A percentile compares a stretch with the other conserved stretches of the same genome.
phyloP scores from a whole-genome alignment of 2,329 filamentous ascomycete genomes.

The Graphilbum ipis-grandicollis region DNA sequence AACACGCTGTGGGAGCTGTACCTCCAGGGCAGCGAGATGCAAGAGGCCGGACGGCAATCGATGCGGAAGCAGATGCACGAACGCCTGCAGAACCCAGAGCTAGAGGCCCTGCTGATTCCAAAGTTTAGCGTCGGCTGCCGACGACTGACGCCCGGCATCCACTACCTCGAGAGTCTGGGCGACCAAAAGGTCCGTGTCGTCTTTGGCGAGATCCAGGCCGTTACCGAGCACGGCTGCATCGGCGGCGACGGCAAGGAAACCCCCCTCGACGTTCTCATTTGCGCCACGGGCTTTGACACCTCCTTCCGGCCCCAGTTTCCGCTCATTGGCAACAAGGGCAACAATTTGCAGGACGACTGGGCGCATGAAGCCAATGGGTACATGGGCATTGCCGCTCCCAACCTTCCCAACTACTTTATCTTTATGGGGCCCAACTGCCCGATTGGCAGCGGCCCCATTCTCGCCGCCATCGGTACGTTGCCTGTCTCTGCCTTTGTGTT shows the following conservation, averaged over 20 bases:
- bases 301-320: constrained; percentile 16
- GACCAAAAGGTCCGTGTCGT: constrained; percentile 25
- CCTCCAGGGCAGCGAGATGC: background rate
- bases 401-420: constrained; percentile 2
- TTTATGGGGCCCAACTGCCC: background rate
- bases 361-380: constrained; percentile 40
- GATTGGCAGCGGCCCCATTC: too few relatives aligned
- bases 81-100: background rate
- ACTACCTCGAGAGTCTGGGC: constrained; percentile 22
- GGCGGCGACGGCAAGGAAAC: constrained; percentile 12
- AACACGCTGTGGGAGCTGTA: too few relatives aligned
- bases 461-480: too few relatives aligned
- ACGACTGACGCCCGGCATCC: constrained; percentile 22
- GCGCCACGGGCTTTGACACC: constrained; percentile 20
- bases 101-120: background rate
- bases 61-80: background rate
- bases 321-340: constrained; percentile 3
- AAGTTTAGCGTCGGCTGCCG: constrained; percentile 17
- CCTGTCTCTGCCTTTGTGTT: too few relatives aligned
- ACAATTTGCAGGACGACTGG: constrained; percentile 7
- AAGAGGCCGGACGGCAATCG: background rate
- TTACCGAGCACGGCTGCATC: constrained; percentile 16
- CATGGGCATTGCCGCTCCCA: background rate
- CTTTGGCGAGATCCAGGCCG: constrained; percentile 18
- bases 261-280: constrained; percentile 12